Conservation (phyloP, 768 basidiomycete species). For the Tylopilus sp. region DNA sequence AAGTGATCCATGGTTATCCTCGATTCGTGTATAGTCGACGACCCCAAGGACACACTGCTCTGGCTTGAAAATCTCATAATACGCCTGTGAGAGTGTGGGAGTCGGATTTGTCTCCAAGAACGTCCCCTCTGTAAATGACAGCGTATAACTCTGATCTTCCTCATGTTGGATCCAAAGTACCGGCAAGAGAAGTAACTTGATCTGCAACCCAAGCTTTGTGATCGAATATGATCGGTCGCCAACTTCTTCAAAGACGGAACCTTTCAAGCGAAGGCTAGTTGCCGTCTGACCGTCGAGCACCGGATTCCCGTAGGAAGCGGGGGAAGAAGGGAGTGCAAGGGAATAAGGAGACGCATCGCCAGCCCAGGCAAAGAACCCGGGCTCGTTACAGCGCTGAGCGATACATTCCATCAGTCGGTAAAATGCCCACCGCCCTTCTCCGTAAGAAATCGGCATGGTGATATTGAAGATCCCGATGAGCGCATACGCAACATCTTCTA, state of each 20-base stretch:
- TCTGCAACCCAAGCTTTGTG: constrained; percentile 12
- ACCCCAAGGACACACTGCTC: constrained; percentile 15
- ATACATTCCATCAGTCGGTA: constrained; percentile 9
- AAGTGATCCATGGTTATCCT: constrained; percentile 5
- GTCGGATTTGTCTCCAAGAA: constrained; percentile 7
- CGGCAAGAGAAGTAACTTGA: constrained; percentile 11
- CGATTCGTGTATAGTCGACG: constrained; percentile 10
- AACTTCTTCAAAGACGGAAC: constrained; percentile 13
- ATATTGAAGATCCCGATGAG: constrained; percentile 16
- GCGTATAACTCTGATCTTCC: constrained; percentile 5
- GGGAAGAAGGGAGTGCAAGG: constrained; percentile 7
- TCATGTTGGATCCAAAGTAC: constrained; percentile 3
- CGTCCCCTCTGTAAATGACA: constrained; percentile 10
- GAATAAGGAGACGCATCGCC: constrained; percentile 13
- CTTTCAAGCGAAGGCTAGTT: constrained; percentile 8
- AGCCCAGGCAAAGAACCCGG: constrained; percentile 16
- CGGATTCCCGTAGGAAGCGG: constrained; percentile 4
- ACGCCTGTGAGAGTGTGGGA: constrained; percentile 11
- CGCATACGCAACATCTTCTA: constrained; percentile 9
- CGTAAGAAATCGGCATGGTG: constrained; percentile 14
- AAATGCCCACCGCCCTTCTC: constrained; percentile 14
- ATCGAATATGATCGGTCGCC: constrained; percentile 16
- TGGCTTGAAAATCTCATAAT: constrained; percentile 16
- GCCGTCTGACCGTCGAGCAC: background rate
- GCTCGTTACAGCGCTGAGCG: constrained; percentile 6